Base-by-base conservation (phyloP, 257 asterid genomes). In the Scutellaria barbata region DNA sequence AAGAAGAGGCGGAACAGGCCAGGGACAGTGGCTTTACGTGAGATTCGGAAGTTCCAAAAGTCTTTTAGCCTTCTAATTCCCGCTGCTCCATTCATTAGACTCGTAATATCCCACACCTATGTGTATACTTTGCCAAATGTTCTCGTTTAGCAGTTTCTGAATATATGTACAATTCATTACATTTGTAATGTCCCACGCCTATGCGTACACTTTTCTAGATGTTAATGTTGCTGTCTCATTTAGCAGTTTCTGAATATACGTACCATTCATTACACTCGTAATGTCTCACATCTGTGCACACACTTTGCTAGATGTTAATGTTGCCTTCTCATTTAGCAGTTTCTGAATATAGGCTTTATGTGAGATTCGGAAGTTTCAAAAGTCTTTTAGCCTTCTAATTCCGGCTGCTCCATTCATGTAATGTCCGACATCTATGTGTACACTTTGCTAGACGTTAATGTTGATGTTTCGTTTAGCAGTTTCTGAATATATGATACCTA, bases 331-430 rank as follows among this genome's bases (percentile, higher is more conserved):
- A 6, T 71, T 66, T 48, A 35, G 66, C 50, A 51, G 52, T 68
- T 72, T 55, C n/a, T 8, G 55, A 14, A n/a, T n/a, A n/a, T n/a
- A n/a, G 43, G 97, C 98, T 37, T 79, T 93, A 35, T 90, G 96
- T 5, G 97, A 93, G 86, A 93, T 93, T 61, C 85, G 95, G 75
- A 87, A 76, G 71, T 89, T 80, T 56, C 98, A 93, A 78, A 90
- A 81, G 84, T 76, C 92, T 0, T 54, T 68, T 73, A 25, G 74
- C 8, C 98, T 89, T 65, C 76, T 93, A 7, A 84, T 93, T 66
- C 98, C 96, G 16, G 89, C 87, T 79, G 96, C 96, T 55, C 96
- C 97, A 10, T 93, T 93, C 79, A 75, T 89, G 97, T 93, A n/a
- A n/a, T n/a, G n/a, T n/a, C n/a, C n/a, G n/a, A n/a, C n/a, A n/a